A percentile compares a stretch with the other conserved stretches of the same genome.
Evolutionary conservation across 2,329 filamentous ascomycete genomes (phyloP).

Genomic region (Fusarium pseudoanthophilum): DNA sequence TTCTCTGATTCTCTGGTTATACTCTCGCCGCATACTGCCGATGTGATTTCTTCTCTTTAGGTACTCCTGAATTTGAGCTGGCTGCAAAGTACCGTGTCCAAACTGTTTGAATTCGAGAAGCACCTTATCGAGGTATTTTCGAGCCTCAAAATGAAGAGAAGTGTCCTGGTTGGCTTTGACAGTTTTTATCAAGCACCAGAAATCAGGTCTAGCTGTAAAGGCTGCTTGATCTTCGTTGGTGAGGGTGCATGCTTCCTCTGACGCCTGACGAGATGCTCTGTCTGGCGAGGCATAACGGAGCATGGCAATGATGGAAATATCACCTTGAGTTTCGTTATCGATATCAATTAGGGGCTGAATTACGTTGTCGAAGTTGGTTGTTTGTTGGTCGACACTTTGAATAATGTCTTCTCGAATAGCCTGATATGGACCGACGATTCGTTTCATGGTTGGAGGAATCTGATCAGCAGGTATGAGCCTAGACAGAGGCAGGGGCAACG

Average conservation of each 20-base stretch:
- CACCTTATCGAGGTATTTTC: background rate
- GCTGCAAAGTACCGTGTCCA: background rate
- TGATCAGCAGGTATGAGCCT: too few species aligned
- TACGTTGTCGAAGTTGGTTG: background rate
- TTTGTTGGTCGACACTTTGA: background rate
- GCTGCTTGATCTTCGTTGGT: background rate
- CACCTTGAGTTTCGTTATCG: background rate
- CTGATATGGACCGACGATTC: fast-evolving
- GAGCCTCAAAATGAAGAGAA: background rate
- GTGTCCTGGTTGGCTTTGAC: too few species aligned
- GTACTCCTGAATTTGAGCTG: background rate
- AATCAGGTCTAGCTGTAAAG: background rate
- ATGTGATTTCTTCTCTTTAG: background rate
- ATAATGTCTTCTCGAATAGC: background rate
- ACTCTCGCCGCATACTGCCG: background rate
- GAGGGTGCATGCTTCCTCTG: background rate
- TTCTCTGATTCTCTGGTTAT: background rate
- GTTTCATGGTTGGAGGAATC: background rate
- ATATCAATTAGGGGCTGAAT: background rate
- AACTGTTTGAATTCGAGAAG: background rate
- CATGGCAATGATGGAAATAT: background rate
- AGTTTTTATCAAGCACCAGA: background rate
- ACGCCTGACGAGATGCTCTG: background rate
- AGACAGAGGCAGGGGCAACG: fast-evolving
- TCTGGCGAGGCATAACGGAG: background rate